Conservation (phyloP, 768 basidiomycete species). For the Serendipita sp. region DNA sequence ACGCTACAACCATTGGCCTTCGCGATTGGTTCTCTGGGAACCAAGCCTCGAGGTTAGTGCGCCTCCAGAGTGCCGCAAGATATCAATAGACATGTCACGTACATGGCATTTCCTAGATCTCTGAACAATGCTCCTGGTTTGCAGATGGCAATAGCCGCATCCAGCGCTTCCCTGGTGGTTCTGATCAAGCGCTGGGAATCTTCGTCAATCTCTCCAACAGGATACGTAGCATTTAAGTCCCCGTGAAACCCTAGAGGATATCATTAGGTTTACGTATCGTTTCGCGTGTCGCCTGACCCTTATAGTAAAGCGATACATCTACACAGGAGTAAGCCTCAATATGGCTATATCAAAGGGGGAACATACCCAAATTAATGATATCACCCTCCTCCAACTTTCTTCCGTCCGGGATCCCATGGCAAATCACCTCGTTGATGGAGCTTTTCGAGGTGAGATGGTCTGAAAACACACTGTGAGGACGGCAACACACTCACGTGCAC, state of each 20-base stretch:
- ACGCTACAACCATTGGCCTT: conserved; percentile 74
- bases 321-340: neutral
- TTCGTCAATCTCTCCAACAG: conserved; percentile 73
- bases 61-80: neutral
- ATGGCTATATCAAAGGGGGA: conserved; percentile 6
- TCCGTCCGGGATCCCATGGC: conserved; percentile 91
- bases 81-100: conserved; percentile 20
- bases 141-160: conserved; percentile 81
- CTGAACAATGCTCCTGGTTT: conserved; percentile 86
- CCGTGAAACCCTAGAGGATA: conserved; percentile 58
- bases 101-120: conserved; percentile 80
- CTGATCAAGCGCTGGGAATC: conserved; percentile 70
- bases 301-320: conserved; percentile 72
- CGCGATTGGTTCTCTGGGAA: conserved; percentile 63
- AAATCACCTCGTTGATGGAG: conserved; percentile 89
- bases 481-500: conserved; percentile 58
- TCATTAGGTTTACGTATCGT: neutral
- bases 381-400: conserved; percentile 78
- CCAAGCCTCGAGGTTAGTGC: conserved; percentile 22
- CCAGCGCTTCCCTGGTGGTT: conserved; percentile 67
- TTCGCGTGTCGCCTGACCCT: conserved; percentile 31
- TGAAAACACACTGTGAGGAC: neutral
- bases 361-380: conserved; percentile 79
- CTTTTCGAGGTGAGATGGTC: conserved; percentile 22
- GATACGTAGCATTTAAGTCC: conserved; percentile 87